These are phyloP conservation scores for Aspergillus steynii DNA, from an alignment of 495 filamentous ascomycete species.

Conservation along the genomic window DNA sequence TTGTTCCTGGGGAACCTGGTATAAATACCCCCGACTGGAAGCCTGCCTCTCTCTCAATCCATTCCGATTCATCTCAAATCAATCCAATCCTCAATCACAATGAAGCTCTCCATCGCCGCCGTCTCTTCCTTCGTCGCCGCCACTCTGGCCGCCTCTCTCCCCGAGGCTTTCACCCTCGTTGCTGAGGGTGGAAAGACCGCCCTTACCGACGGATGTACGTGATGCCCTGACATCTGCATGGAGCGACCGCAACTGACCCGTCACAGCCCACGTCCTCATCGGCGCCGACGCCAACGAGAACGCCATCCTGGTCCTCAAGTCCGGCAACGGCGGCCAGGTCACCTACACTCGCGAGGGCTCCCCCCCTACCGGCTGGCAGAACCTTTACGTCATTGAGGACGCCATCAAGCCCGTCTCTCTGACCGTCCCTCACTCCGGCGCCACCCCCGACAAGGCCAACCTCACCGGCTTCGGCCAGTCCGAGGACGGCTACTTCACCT, in stretches of 20 bases:
- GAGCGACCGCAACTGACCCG: background rate
- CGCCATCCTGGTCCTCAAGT: conserved; percentile 32
- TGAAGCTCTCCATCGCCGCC: conserved; percentile 36
- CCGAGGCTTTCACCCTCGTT: conserved; percentile 34
- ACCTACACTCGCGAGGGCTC: conserved; percentile 27
- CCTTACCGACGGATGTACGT: conserved; percentile 36
- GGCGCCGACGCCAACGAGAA: conserved; percentile 15
- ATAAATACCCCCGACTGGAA: background rate
- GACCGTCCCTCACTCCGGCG: conserved; percentile 34
- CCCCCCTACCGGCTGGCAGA: conserved; percentile 33
- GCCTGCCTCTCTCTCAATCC: background rate
- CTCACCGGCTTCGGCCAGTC: conserved; percentile 28
- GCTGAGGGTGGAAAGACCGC: conserved; percentile 32
- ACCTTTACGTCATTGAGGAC: conserved; percentile 31
- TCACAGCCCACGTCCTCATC: conserved; percentile 23
- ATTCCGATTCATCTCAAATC: background rate
- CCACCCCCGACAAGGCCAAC: conserved; percentile 28
- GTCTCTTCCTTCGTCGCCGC: conserved; percentile 28
- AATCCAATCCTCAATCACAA: conserved; percentile 13
- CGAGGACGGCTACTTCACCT: conserved; percentile 31
- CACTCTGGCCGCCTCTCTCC: conserved; percentile 28
- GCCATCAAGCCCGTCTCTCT: conserved; percentile 24
- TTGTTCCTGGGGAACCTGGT: background rate
- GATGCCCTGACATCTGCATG: background rate
- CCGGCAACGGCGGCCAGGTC: conserved; percentile 18